Evolutionary conservation across 805 yeast genomes (phyloP).

Genomic region (Kodamaea restingae): DNA sequence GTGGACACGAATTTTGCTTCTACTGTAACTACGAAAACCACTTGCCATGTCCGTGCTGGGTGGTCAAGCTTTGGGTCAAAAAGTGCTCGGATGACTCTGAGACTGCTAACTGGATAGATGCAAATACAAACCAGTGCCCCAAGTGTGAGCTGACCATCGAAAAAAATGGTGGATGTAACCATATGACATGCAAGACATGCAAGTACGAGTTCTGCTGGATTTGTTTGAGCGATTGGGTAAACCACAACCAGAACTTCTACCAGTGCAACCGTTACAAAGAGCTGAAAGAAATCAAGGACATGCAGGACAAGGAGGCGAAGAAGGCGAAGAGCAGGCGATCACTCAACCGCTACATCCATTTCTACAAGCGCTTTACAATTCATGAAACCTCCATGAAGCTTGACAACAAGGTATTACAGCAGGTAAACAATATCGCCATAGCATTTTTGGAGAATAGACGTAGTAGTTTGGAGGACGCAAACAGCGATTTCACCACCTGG

Average conservation of each 20-base stretch:
- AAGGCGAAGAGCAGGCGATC: slow-evolving; percentile 44
- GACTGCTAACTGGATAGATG: slow-evolving; percentile 80
- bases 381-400: slow-evolving; percentile 75
- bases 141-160: slow-evolving; percentile 77
- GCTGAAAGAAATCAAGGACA: slow-evolving; percentile 38
- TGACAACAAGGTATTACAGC: slow-evolving; percentile 60
- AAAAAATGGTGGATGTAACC: slow-evolving; percentile 96
- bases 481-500: slow-evolving; percentile 52
- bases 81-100: slow-evolving; percentile 86
- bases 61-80: slow-evolving; percentile 66
- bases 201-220: slow-evolving; percentile 88
- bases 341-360: slow-evolving; percentile 67
- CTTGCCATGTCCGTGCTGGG: slow-evolving; percentile 74
- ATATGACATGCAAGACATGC: slow-evolving; percentile 86
- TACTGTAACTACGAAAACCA: slow-evolving; percentile 74
- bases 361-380: slow-evolving; percentile 65
- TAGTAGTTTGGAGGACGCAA: slow-evolving; percentile 19
- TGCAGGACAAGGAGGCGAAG: slow-evolving; percentile 39
- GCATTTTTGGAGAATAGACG: slow-evolving; percentile 58
- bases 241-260: slow-evolving; percentile 58
- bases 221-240: slow-evolving; percentile 71
- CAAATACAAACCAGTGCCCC: slow-evolving; percentile 85
- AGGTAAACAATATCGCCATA: slow-evolving; percentile 60
- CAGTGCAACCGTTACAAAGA: slow-evolving; percentile 55
- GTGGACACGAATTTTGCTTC: slow-evolving; percentile 73